Conservation (phyloP, 495 filamentous ascomycete genomes). For the Pyrenula aspistea region DNA sequence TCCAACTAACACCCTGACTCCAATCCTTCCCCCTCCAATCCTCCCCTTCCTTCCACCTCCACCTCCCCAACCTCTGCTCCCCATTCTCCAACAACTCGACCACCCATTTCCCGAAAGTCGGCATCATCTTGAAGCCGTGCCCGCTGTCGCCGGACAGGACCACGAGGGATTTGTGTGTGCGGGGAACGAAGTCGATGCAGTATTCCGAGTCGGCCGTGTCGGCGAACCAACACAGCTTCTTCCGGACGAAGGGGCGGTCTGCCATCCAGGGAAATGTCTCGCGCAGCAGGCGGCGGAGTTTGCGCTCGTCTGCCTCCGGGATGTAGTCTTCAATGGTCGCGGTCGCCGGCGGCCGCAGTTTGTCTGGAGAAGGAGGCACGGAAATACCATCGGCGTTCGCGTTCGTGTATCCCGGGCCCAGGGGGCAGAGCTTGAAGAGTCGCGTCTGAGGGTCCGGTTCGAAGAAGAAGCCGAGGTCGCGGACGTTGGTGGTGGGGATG, state of each 20-base stretch:
- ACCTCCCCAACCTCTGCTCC: slow-evolving; percentile 22
- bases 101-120: slow-evolving; percentile 37
- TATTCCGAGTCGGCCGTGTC: slow-evolving; percentile 43
- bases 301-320: slow-evolving; percentile 33
- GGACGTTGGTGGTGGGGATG: slow-evolving; percentile 41
- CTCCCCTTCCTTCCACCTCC: slow-evolving; percentile 30
- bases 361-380: slow-evolving; percentile 12
- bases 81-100: slow-evolving; percentile 20
- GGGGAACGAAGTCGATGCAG: slow-evolving; percentile 41
- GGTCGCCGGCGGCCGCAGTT: slow-evolving; percentile 20
- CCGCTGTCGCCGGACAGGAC: slow-evolving; percentile 37
- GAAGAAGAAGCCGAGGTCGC: slow-evolving; percentile 48
- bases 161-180: slow-evolving; percentile 27
- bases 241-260: slow-evolving; percentile 33
- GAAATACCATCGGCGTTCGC: slow-evolving; percentile 20
- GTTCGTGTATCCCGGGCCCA: slow-evolving; percentile 42
- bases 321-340: slow-evolving; percentile 25
- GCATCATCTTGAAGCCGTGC: slow-evolving; percentile 47
- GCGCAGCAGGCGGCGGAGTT: slow-evolving; percentile 29
- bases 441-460: slow-evolving; percentile 42
- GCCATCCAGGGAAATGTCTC: slow-evolving; percentile 37
- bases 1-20: slow-evolving; percentile 29
- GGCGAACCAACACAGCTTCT: slow-evolving; percentile 43
- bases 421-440: slow-evolving; percentile 41
- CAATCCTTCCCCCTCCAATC: slow-evolving; percentile 14